Evolutionary conservation across 2,329 filamentous ascomycete species (phyloP), one percentile per base, ranked within the genome.

Genomic region (Talaromyces piceae): DNA sequence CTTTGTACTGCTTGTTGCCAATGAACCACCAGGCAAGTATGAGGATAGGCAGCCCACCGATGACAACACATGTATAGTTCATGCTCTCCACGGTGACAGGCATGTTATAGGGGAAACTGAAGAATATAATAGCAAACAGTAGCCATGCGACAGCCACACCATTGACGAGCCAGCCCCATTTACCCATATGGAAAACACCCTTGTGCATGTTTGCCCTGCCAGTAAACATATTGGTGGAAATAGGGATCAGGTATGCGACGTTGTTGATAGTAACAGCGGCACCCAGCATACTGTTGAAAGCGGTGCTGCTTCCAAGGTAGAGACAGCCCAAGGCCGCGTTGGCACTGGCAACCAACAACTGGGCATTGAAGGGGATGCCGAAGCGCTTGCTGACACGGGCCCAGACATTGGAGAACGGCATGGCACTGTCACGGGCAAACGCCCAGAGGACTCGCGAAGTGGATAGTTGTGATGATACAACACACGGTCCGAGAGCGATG

Each of bases 251-350:
- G 55, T 74, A 77, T 0, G 73, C 71, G 11, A 74, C 62, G 49
- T 74, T 73, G 54, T 73, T 73, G 43, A 75, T 69, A 12, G 72
- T 74, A 25, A 60, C 58, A 8, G 60, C 54, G 0, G 57, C 59
- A 43, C 56, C 49, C 52, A 67, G 60, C 65, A 67, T 66, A 0
- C 83, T 82, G 44, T 80, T 79, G 65, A 88, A 88, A 0, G 85
- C 84, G 0, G 82, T 83, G 2, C 73, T 77, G 30, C 75, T 82
- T n/a, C 80, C 84, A 1, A 87, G 75, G 52, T 86, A 86, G 31
- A 88, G 81, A 30, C 73, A 74, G 0, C 82, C 83, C 0, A 88
- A 67, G 0, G 84, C 59, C 0, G 79, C 81, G 18, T 76, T 76
- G 47, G 76, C 68, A 28, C 70, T 54, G 0, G 70, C 64, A 61